phyloP scores from a whole-genome alignment of 1,284 basidiomycete genomes.

The Fomitopsis betulina region DNA sequence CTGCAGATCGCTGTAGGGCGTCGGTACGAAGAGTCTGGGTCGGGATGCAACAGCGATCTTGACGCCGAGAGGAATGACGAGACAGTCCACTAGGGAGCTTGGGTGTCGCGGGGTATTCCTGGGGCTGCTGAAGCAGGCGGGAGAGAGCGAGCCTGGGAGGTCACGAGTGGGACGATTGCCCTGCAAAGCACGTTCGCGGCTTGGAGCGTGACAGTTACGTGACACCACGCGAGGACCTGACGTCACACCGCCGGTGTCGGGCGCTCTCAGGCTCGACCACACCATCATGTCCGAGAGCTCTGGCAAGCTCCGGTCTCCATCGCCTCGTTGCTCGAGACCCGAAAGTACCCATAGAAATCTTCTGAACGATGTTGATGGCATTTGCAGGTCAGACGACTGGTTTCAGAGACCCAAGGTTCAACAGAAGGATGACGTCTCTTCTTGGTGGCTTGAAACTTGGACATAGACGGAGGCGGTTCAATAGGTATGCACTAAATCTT shows the following conservation, averaged over 20 bases:
- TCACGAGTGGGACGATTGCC: constrained; percentile 18
- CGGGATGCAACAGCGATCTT: constrained; percentile 16
- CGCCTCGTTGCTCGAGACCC: background rate
- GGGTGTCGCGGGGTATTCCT: constrained; percentile 11
- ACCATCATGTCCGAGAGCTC: background rate
- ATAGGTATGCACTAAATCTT: background rate
- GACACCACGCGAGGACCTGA: constrained; percentile 7
- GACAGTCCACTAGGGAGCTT: constrained; percentile 9
- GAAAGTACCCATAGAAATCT: background rate
- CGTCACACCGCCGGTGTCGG: constrained; percentile 6
- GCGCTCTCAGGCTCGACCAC: background rate
- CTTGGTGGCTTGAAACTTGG: background rate
- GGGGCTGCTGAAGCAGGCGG: constrained; percentile 16
- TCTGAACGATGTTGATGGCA: background rate
- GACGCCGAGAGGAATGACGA: constrained; percentile 10
- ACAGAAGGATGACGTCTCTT: too few species aligned
- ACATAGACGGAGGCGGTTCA: background rate
- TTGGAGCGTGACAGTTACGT: constrained; percentile 14
- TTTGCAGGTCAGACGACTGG: background rate
- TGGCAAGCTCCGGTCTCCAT: background rate
- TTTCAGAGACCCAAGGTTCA: background rate
- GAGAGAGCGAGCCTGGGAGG: constrained; percentile 8
- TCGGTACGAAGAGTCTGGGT: constrained; percentile 11
- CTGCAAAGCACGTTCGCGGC: constrained; percentile 17
- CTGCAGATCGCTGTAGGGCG: background rate